Conservation (phyloP, 345 rosid genomes). For the Turnera subulata region DNA sequence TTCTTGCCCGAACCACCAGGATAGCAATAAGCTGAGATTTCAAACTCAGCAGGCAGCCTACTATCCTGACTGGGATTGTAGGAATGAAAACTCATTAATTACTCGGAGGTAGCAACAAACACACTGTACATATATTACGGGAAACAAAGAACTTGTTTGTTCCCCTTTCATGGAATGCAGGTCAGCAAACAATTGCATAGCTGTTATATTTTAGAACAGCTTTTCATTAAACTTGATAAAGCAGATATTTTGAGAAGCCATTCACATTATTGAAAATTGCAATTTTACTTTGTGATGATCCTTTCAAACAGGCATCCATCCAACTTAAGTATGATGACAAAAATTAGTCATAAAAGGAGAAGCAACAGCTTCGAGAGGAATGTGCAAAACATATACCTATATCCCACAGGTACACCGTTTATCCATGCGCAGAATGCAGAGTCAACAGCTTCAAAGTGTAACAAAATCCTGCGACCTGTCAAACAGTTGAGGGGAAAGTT, state of each 20-base stretch:
- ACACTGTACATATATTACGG: not conserved
- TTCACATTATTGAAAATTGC: not conserved
- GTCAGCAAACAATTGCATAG: not conserved
- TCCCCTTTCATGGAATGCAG: not conserved
- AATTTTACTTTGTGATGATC: too few relatives aligned
- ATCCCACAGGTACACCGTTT: constrained; percentile 82
- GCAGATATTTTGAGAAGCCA: not conserved
- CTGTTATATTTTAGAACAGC: not conserved
- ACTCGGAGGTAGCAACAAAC: constrained; percentile 1
- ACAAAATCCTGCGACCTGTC: constrained; percentile 83
- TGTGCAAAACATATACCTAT: constrained; percentile 53
- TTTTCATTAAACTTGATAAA: not conserved
- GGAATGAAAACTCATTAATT: constrained; percentile 20
- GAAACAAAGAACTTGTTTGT: not conserved
- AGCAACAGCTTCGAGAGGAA: too few relatives aligned
- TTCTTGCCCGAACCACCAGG: constrained; percentile 64
- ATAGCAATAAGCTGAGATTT: constrained; percentile 83
- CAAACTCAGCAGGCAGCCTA: constrained; percentile 96
- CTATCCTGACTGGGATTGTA: constrained; percentile 82
- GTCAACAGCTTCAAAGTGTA: constrained; percentile 98
- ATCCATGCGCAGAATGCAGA: constrained; percentile 94
- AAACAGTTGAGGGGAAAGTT: too few relatives aligned
- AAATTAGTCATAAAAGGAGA: too few relatives aligned
- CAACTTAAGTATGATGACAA: too few relatives aligned
- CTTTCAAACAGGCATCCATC: too few relatives aligned